Evolutionary conservation across 345 rosid genomes (phyloP), one percentile per base, ranked within the genome.

Genomic region (Brassica carinata): DNA sequence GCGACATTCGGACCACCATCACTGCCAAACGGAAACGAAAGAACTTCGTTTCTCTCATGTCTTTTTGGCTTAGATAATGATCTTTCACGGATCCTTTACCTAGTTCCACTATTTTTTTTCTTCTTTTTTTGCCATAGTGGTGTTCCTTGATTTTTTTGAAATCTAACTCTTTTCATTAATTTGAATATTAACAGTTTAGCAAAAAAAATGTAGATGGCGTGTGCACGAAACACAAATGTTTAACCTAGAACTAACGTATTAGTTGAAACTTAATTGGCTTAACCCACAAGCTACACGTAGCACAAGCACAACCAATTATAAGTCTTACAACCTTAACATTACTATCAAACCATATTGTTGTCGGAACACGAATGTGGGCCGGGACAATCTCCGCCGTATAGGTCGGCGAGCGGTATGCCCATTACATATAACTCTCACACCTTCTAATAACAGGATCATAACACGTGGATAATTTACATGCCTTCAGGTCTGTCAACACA

Each of bases 351-450:
- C 53, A 74, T 31, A 14, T 62, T 15, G 79, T 17, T 48, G 67
- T 34, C 71, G 72, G 45, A 36, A 53, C 55, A 29, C 5, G 64
- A 64, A 71, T 55, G 31, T 75, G 76, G 80, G 80, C 69, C 72
- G 84, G 77, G 73, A 76, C 65, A 76, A 65, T 30, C 69, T 36
- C 74, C 80, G 84, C 18, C 81, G 77, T 65, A 19, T 73, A 76
- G 59, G 81, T 67, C 81, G 77, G 81, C 69, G 80, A 64, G 72
- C 29, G 62, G 53, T 40, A 75, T 62, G 83, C 73, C 74, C 10
- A 40, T n/a, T n/a, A 53, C 1, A 64, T 53, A 36, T 14, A 78
- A 33, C 30, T 63, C 76, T 68, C 72, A 27, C 36, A 66, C 77
- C 6, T 36, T 40, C 73, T 17, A 43, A 19, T 27, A 70, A 64